Evolutionary conservation across 2,329 filamentous ascomycete genomes (phyloP).

Genomic region (Fonsecaea monophora): DNA sequence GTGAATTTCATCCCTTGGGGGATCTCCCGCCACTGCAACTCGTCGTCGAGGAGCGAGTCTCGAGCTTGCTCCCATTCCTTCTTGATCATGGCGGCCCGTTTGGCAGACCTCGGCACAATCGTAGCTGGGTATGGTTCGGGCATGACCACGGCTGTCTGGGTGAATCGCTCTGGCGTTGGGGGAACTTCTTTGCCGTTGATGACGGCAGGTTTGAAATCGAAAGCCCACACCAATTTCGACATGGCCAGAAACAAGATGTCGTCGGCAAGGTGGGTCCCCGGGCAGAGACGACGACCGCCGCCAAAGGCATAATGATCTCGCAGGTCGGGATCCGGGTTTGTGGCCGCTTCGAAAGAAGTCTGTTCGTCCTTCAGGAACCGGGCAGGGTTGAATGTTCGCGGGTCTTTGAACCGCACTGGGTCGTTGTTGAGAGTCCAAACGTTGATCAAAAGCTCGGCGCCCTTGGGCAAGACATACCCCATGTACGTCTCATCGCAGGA

Average conservation of each 20-base stretch:
- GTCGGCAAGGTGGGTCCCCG: conserved; percentile 43
- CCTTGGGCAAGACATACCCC: conserved; percentile 58
- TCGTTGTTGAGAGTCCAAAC: conserved; percentile 40
- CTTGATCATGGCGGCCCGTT: neutral
- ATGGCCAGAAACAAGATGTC: conserved; percentile 61
- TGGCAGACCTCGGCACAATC: neutral
- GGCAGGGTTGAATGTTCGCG: conserved; percentile 50
- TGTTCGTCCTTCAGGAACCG: conserved; percentile 47
- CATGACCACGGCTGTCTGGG: neutral
- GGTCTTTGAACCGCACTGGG: conserved; percentile 48
- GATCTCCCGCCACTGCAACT: neutral
- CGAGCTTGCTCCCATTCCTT: neutral
- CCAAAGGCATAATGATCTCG: conserved; percentile 53
- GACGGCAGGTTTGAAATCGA: conserved; percentile 15
- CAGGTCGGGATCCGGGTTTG: conserved; percentile 52
- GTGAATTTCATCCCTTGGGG: neutral
- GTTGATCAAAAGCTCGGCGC: conserved; percentile 44
- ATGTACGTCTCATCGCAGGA: conserved; percentile 56
- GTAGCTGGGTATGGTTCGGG: neutral
- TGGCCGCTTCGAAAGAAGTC: neutral
- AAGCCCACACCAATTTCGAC: conserved; percentile 52
- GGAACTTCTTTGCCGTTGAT: neutral
- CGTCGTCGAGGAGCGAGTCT: neutral
- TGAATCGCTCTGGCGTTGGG: neutral
- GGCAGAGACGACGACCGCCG: conserved; percentile 60